phyloP scores from a whole-genome alignment of 352 stramenopile species.

The Achlya hypogyna region DNA sequence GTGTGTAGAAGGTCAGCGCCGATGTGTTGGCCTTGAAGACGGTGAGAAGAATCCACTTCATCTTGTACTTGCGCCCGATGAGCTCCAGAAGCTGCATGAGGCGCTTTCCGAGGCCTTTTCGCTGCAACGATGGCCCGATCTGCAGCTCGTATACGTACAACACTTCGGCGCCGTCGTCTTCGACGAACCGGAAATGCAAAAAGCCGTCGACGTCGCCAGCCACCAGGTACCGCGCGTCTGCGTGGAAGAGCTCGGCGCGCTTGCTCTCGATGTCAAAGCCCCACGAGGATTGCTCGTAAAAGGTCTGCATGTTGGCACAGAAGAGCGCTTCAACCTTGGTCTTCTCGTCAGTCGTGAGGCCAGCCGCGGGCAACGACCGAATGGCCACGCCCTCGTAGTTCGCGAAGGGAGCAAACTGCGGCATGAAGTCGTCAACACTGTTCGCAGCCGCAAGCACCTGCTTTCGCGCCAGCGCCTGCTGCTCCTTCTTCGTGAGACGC shows the following conservation, averaged over 20 bases:
- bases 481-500: conserved; percentile 20
- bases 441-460: conserved; percentile 42
- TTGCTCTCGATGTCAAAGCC: conserved; percentile 85
- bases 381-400: conserved; percentile 43
- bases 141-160: conserved; percentile 94
- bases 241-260: conserved; percentile 68
- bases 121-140: conserved; percentile 46
- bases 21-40: conserved; percentile 87
- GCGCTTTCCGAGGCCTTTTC: conserved; percentile 79
- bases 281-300: conserved; percentile 86
- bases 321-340: conserved; percentile 64
- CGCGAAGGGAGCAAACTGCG: conserved; percentile 48
- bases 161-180: conserved; percentile 83
- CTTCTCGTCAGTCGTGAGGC: conserved; percentile 28
- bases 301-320: conserved; percentile 84
- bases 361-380: conserved; percentile 30
- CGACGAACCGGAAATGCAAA: conserved; percentile 89
- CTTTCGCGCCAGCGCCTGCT: conserved; percentile 10
- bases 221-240: conserved; percentile 75
- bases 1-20: conserved; percentile 86
- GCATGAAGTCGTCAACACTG: conserved; percentile 41
- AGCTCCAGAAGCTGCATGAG: conserved; percentile 87
- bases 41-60: conserved; percentile 90
- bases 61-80: conserved; percentile 58
- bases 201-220: conserved; percentile 52